These are phyloP conservation scores for Pleurozium schreberi DNA, from an alignment of 225 moss, liverwort and hornwort species.

Conservation along the genomic window DNA sequence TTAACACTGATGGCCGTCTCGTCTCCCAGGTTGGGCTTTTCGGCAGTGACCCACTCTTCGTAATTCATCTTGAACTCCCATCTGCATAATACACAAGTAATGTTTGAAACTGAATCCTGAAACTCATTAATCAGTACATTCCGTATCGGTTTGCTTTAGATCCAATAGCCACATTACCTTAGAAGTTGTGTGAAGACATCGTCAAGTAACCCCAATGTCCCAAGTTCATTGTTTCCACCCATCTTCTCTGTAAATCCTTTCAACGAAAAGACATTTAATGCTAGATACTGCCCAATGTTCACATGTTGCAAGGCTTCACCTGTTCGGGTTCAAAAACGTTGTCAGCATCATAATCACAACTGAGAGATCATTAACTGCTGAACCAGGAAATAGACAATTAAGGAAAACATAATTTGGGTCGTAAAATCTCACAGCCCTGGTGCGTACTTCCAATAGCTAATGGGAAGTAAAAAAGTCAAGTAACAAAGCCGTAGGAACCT, in stretches of 20 bases:
- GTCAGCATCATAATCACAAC: not conserved
- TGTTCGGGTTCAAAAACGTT: constrained; percentile 6
- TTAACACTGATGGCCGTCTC: constrained; percentile 42
- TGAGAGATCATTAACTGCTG: not conserved
- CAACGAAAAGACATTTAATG: constrained; percentile 42
- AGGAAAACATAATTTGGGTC: not conserved
- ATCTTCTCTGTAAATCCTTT: constrained; percentile 25
- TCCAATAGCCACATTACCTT: constrained; percentile 22
- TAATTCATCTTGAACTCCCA: constrained; percentile 87
- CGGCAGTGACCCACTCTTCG: constrained; percentile 57
- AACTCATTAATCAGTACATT: not conserved
- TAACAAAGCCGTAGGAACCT: not conserved
- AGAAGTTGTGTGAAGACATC: constrained; percentile 28
- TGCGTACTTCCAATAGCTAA: not conserved
- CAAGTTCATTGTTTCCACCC: constrained; percentile 23
- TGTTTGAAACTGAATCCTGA: not conserved
- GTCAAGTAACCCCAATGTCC: constrained; percentile 28
- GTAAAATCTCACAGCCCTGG: not conserved
- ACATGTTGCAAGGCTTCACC: constrained; percentile 53
- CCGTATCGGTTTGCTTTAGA: not conserved
- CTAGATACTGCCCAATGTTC: constrained; percentile 55
- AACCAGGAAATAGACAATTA: not conserved
- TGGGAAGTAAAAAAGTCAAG: not conserved
- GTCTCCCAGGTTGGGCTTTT: constrained; percentile 49
- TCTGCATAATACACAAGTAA: constrained; percentile 8